phyloP scores from a whole-genome alignment of 306 rosid species.

The Dalbergia cochinchinensis region DNA sequence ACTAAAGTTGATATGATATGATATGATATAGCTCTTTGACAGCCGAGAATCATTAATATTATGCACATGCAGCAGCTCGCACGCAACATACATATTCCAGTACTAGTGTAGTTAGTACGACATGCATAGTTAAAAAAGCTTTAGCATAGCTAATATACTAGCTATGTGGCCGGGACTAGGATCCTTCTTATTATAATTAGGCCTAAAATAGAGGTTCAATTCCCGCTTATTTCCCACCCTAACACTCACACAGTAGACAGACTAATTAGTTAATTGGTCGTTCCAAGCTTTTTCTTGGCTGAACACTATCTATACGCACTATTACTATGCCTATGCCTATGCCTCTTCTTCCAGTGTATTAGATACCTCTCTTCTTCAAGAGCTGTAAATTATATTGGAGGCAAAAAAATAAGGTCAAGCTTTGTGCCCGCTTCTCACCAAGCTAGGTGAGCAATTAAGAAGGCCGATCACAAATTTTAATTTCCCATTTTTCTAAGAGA shows the following conservation, averaged over 20 bases:
- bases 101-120: no score
- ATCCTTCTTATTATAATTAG: not conserved
- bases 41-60: no score
- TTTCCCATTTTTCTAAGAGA: no score
- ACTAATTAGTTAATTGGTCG: not conserved
- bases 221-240: not conserved
- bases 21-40: no score
- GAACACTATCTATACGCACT: not conserved
- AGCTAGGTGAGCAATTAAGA: not conserved
- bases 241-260: not conserved
- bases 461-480: not conserved
- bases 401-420: not conserved
- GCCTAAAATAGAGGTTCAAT: not conserved
- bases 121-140: not conserved
- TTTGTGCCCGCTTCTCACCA: not conserved
- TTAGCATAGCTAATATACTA: not conserved
- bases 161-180: not conserved
- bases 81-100: no score
- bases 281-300: not conserved
- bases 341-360: not conserved
- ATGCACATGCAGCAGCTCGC: no score
- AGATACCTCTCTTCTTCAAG: not conserved
- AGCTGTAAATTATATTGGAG: not conserved
- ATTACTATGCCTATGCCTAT: no score
- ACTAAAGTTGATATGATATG: no score